Evolutionary conservation across 495 filamentous ascomycete genomes (phyloP), one percentile per base, ranked within the genome.

Genomic region (Aspergillus campestris): DNA sequence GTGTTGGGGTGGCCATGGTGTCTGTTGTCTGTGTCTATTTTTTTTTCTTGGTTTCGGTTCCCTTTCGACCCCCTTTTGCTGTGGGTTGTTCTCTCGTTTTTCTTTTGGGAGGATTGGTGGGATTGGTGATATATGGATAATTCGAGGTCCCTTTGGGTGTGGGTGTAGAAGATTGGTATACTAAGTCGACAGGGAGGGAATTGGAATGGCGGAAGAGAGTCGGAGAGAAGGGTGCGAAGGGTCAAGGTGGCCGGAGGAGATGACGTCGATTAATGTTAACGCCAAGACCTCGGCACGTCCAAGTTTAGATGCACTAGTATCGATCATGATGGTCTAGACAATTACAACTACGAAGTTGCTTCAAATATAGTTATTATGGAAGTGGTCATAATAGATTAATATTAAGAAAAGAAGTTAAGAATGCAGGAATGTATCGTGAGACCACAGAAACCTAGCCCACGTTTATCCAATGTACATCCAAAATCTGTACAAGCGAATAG

Each of bases 181-280:
- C 2, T 1, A 24, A 24, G 18, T 24, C 4, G 2, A 24, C 18
- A 24, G 18, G 18, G 18, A 24, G 2, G 18, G 2, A 24, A 24
- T 24, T 24, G 18, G 18, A 24, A 12, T 11, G 14, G 37, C 14
- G 37, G 14, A 27, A 27, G 10, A 5, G 14, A n/a, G 31, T 40
- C 34, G 29, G 12, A 31, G 48, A 42, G 38, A 37, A 24, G 18
- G 18, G 18, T 24, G 18, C 18, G 18, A 24, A 24, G 18, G 18
- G 18, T 24, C 18, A 24, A 24, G 18, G 18, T 24, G 18, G 35
- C 29, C 37, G 11, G 24, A 50, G 38, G 13, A 24, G 28, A 40
- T 40, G 54, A 57, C 54, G 53, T 57, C 54, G 53, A 49, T 36
- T 47, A 34, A 37, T 28, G 42, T 44, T 15, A 29, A 18, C 38